Evolutionary conservation across 2,329 filamentous ascomycete species (phyloP).

Genomic region (Penicillium corylophilum): DNA sequence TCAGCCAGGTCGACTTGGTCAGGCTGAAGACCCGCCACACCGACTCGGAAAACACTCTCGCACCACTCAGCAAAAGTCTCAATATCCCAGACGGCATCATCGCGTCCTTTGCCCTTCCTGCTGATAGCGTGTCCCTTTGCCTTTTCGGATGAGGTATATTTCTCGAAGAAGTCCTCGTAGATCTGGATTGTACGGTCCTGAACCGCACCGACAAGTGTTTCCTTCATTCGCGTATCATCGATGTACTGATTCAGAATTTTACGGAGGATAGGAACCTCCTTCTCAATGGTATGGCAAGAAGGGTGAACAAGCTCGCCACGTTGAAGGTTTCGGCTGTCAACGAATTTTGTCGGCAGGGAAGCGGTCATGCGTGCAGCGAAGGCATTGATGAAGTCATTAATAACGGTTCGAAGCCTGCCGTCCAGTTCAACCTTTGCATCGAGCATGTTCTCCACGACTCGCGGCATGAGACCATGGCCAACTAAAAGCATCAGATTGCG

Average conservation of each 20-base stretch:
- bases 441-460: conserved; percentile 69
- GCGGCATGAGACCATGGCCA: conserved; percentile 59
- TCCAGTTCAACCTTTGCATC: conserved; percentile 69
- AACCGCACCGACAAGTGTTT: conserved; percentile 66
- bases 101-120: conserved; percentile 59
- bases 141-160: conserved; percentile 44
- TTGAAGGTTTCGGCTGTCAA: conserved; percentile 39
- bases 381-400: conserved; percentile 64
- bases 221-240: conserved; percentile 63
- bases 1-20: conserved; percentile 23
- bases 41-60: conserved; percentile 58
- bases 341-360: conserved; percentile 41
- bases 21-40: conserved; percentile 38
- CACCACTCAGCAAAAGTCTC: conserved; percentile 65
- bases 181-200: conserved; percentile 62
- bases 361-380: conserved; percentile 59
- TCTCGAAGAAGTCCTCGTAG: conserved; percentile 65
- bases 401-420: conserved; percentile 59
- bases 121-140: conserved; percentile 34
- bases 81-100: conserved; percentile 64
- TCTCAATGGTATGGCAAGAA: conserved; percentile 56
- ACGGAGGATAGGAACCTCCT: conserved; percentile 57
- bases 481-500: conserved; percentile 61
- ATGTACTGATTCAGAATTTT: conserved; percentile 61
- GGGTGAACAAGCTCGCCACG: conserved; percentile 45